Base-by-base conservation (phyloP, 2,329 filamentous ascomycete genomes). In the Talaromyces rugulosus region DNA sequence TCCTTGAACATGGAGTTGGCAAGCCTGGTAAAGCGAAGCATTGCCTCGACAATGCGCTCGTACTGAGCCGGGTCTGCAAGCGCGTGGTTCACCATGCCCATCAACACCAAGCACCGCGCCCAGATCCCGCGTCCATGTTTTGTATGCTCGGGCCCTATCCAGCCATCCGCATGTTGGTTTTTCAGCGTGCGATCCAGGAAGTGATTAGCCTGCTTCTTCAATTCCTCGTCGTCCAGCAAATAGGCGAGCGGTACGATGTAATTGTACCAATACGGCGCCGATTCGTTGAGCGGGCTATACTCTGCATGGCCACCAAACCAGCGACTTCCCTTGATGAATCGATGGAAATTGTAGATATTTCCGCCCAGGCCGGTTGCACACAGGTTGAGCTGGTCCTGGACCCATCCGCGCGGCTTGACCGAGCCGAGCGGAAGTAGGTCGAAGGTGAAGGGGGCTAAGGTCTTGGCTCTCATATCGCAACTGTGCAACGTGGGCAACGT, bases 191-290 rank as follows among this genome's bases (percentile, higher is more conserved):
- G 61, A 36, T 62, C 57, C 1, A 62, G 53, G 16, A 62, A 62
- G 27, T 59, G 51, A 47, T 59, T 62, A 11, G 61, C 61, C 23
- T 62, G 61, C 40, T 59, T 53, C 27, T 62, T 62, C 44, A 62
- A 52, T 42, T 59, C 61, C 23, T 56, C 57, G 33, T 62, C 57
- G 40, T 62, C 61, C 3, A 62, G 57, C 18, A 62, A 28, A 56
- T 62, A 62, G 42, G 61, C 61, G 34, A 62, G 61, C 40, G 61
- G 61, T 7, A 62, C 61, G 14, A 62, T 59, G 16, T 62, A 62
- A 34, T 62, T 62, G 52, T 62, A 62, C 61, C 61, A 62, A 50
- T 62, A 62, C 18, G 61, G 61, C 14, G 61, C 61, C 7, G 61
- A 62, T 34, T 62, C 61, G 28, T 58, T 57, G 33, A 62, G 42